Evolutionary conservation across 2,329 filamentous ascomycete genomes (phyloP), one percentile per base, ranked within the genome.

Genomic region (Colletotrichum plurivorum): DNA sequence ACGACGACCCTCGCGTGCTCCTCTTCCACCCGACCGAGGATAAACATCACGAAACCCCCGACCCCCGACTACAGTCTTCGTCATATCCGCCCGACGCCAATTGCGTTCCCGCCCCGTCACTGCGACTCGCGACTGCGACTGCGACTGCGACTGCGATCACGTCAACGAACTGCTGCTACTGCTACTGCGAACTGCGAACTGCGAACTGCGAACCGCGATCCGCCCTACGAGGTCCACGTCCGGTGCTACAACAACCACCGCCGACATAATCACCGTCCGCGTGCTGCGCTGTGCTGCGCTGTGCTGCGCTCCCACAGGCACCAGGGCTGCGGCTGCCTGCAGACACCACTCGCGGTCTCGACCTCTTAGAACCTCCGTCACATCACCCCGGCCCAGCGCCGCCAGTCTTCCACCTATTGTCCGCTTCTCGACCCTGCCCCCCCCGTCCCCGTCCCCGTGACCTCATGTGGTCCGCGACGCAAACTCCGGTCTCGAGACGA

Each of bases 381-480:
- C 63, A 63, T 63, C 57, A 49, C 56, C 53, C 48, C 63, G 66
- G 63, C 57, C 45, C 54, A 54, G 51, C 56, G 63, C 59, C 52
- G 49, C 60, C 66, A 61, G 68, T 54, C 53, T 46, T 49, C 49
- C 45, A 67, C 55, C 70, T 36, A 36, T 36, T 36, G 31, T 36
- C 60, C 59, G 67, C 49, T 59, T 49, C 56, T 45, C 53, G 15
- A 58, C 62, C 45, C 63, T 62, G 39, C 53, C 16, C 56, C 46
- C 20, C 20, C 46, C 63, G 58, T 63, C 41, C 55, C 51, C 55
- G 62, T 71, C 41, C 52, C 63, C 63, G 67, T 67, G 67, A 70
- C 52, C 68, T 66, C 71, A 69, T 71, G 69, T 69, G 71, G 68
- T 63, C 71, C 65, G 61, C 61, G 66, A 71, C 65, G 57, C 61